Base-by-base conservation (phyloP, 768 basidiomycete species). In the Rickenella mellea region DNA sequence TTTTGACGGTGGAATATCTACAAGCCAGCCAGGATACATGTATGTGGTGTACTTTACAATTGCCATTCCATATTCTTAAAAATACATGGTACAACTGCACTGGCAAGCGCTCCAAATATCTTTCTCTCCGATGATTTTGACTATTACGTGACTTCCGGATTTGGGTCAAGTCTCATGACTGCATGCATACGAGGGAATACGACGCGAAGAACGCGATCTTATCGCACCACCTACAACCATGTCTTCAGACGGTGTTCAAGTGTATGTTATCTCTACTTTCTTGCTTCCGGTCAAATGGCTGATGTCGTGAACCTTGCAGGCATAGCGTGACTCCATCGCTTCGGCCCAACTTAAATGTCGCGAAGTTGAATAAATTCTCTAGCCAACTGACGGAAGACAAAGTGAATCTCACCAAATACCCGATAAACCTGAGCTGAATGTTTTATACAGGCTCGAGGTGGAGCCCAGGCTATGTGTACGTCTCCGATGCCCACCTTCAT, bases 381-480 rank as follows among this genome's bases (percentile, higher is more conserved):
- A 64, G 70, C 45, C 74, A 77, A 47, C 51, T 90, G 38, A 90
- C 87, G 1, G 82, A 89, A 61, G 69, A 80, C 56, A 89, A 89
- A 70, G 84, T 79, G 24, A 40, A 58, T 11, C n/a, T 17, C 45
- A 39, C n/a, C 3, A 15, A 39, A 19, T 27, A 39, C 11, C 28
- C 25, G 12, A 6, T 40, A 4, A 27, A 19, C 32, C 17, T 27
- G 17, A 22, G n/a, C 17, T n/a, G 2, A 5, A 20, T 22, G 27
- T 11, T 17, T 39, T 37, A 5, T 25, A 36, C 43, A 79, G 78
- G 59, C 65, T 44, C 76, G 71, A 40, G 87, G 86, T 48, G 81
- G 77, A 27, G 85, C 87, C 7, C 85, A 90, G 60, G 87, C 87
- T 27, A 90, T 90, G 88, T 67, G 86, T 89, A 53, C 60, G 81